Evolutionary conservation across 345 rosid species (phyloP).

Genomic region (Hibiscus mutabilis): DNA sequence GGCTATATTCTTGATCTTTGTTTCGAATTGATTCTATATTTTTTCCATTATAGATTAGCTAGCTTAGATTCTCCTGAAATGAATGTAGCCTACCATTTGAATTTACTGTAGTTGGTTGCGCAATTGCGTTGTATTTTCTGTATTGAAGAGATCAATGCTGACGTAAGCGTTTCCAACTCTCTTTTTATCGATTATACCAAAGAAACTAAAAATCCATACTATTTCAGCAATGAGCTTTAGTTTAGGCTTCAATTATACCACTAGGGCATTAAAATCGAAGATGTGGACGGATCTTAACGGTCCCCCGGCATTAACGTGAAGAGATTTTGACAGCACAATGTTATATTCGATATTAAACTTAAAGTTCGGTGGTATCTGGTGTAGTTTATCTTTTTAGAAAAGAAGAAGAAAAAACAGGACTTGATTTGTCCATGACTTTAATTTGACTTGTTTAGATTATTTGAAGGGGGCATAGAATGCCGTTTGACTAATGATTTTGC

Average conservation of each 20-base stretch:
- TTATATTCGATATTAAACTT: too few species aligned
- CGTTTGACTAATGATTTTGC: not conserved
- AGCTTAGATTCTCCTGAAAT: not conserved
- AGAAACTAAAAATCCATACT: too few species aligned
- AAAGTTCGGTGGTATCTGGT: too few species aligned
- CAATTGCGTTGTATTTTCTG: not conserved
- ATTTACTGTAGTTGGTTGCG: not conserved
- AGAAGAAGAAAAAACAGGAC: not conserved
- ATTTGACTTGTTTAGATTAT: conserved; percentile 1
- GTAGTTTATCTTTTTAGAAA: too few species aligned
- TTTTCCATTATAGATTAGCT: not conserved
- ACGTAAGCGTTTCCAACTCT: not conserved
- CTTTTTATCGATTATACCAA: too few species aligned
- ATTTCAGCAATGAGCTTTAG: too few species aligned
- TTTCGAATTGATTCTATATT: not conserved
- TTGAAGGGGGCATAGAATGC: not conserved
- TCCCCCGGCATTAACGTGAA: too few species aligned
- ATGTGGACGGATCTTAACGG: too few species aligned
- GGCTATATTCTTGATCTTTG: not conserved
- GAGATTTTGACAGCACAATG: too few species aligned
- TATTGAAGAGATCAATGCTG: not conserved
- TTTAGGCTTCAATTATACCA: too few species aligned
- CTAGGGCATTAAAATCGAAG: too few species aligned
- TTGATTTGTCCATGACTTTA: not conserved
- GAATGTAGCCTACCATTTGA: not conserved